These are phyloP conservation scores for Kodamaea leandrae DNA, from an alignment of 805 yeast species.

Conservation along the genomic window DNA sequence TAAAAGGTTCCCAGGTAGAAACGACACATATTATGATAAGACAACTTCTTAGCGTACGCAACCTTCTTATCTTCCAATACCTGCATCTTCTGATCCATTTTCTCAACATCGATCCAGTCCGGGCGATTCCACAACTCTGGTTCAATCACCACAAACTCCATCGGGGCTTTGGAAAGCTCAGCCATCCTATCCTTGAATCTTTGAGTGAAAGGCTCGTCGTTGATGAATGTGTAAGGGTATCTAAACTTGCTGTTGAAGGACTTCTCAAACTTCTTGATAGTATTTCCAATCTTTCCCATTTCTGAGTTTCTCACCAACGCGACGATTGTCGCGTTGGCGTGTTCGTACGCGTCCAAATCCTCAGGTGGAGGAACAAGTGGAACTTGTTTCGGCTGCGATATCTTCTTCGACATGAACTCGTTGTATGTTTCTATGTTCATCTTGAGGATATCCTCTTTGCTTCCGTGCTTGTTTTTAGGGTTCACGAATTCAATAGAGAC, in stretches of 20 bases:
- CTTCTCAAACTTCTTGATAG: constrained; percentile 61
- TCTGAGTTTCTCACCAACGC: constrained; percentile 74
- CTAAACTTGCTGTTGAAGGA: constrained; percentile 66
- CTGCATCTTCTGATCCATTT: constrained; percentile 41
- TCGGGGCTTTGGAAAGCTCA: constrained; percentile 28
- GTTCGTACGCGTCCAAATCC: constrained; percentile 25
- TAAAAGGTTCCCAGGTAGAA: constrained; percentile 67
- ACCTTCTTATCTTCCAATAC: constrained; percentile 41
- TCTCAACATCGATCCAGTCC: constrained; percentile 45
- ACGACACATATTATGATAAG: constrained; percentile 85
- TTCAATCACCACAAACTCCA: constrained; percentile 42
- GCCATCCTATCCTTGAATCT: constrained; percentile 49
- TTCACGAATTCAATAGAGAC: constrained; percentile 36
- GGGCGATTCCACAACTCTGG: constrained; percentile 60
- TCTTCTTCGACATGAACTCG: constrained; percentile 31
- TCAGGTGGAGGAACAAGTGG: constrained; percentile 30
- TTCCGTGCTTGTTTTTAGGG: constrained; percentile 24
- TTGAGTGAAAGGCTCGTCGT: constrained; percentile 64
- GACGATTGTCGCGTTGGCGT: constrained; percentile 75
- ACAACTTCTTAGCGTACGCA: constrained; percentile 57
- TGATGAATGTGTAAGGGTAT: constrained; percentile 79
- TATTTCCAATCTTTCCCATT: constrained; percentile 40
- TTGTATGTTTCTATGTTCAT: constrained; percentile 39
- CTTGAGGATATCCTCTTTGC: constrained; percentile 32
- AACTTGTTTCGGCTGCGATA: constrained; percentile 49